Evolutionary conservation across 2,329 filamentous ascomycete genomes (phyloP).

Genomic region (Exophiala sp.): DNA sequence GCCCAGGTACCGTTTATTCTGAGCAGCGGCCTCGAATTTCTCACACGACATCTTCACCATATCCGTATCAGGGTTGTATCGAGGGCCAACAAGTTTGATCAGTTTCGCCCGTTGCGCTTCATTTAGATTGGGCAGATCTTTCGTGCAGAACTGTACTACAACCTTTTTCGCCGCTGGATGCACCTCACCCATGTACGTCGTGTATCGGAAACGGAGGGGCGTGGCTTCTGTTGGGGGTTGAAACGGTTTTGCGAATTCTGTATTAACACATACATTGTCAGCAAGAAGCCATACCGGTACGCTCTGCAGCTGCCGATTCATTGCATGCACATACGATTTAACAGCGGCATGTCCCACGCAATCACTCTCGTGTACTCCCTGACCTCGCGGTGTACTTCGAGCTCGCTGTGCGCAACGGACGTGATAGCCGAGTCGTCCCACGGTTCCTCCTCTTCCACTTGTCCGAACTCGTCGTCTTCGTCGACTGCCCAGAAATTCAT

Average conservation of each 20-base stretch:
- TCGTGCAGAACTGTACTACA: slow-evolving; percentile 79
- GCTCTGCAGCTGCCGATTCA: too few relatives aligned
- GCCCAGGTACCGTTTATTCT: slow-evolving; percentile 94
- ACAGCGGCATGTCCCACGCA: slow-evolving; percentile 92
- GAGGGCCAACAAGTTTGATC: slow-evolving; percentile 77
- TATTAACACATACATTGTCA: slow-evolving; percentile 14
- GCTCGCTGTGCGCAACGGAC: slow-evolving; percentile 75
- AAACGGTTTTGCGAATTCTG: slow-evolving; percentile 83
- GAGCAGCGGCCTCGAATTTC: slow-evolving; percentile 79
- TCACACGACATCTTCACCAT: slow-evolving; percentile 88
- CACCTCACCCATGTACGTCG: slow-evolving; percentile 88
- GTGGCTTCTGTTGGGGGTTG: slow-evolving; percentile 61
- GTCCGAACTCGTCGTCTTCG: slow-evolving; percentile 42
- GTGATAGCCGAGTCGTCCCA: slow-evolving; percentile 77
- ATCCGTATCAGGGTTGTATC: slow-evolving; percentile 82
- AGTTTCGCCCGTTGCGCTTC: slow-evolving; percentile 71
- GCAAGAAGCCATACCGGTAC: slow-evolving; percentile 1
- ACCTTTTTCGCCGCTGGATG: slow-evolving; percentile 93
- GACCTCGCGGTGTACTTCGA: slow-evolving; percentile 83
- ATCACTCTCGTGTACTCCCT: slow-evolving; percentile 82
- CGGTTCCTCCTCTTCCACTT: slow-evolving; percentile 54
- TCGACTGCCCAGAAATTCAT: slow-evolving; percentile 42
- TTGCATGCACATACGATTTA: slow-evolving; percentile 65
- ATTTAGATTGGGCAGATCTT: slow-evolving; percentile 60
- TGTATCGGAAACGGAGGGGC: slow-evolving; percentile 91